phyloP scores from a whole-genome alignment of 208 protist genomes.

The Leishmania gerbilli region DNA sequence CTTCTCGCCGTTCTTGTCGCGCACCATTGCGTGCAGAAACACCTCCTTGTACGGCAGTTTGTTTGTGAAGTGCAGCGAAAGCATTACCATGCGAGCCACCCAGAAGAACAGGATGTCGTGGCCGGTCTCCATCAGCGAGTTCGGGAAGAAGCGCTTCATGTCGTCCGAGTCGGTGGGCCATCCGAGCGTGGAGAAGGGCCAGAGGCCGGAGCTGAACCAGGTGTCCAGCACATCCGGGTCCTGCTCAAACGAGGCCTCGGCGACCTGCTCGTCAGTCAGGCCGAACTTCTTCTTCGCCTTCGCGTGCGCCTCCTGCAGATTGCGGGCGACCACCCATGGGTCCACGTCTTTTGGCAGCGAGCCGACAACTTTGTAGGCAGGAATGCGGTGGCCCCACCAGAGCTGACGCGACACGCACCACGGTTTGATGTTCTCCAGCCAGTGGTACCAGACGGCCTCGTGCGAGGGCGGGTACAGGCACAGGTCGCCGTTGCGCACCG shows the following conservation, averaged over 20 bases:
- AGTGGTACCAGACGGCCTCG: constrained; percentile 95
- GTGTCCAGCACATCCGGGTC: constrained; percentile 99
- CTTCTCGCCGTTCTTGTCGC: constrained; percentile 99
- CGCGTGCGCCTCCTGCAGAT: constrained; percentile 93
- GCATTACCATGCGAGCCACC: constrained; percentile 99
- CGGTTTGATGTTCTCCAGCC: constrained; percentile 96
- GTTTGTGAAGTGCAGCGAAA: constrained; percentile 95
- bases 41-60: constrained; percentile 97
- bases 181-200: constrained; percentile 98
- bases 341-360: constrained; percentile 36
- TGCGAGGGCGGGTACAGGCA: constrained; percentile 95
- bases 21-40: constrained; percentile 99
- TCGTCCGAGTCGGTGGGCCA: constrained; percentile 95
- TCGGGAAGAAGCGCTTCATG: constrained; percentile 97
- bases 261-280: constrained; percentile 64
- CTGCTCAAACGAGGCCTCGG: constrained; percentile 82
- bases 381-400: constrained; percentile 99
- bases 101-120: constrained; percentile 99
- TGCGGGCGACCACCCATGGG: constrained; percentile 95
- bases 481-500: constrained; percentile 90
- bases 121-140: constrained; percentile 98
- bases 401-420: constrained; percentile 99
- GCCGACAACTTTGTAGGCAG: constrained; percentile 95
- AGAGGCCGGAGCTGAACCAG: constrained; percentile 99
- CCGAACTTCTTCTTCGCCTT: constrained; percentile 88